Evolutionary conservation across 164 flowering plant genomes (phyloP).

Genomic region (Chloranthus sessilifolius): DNA sequence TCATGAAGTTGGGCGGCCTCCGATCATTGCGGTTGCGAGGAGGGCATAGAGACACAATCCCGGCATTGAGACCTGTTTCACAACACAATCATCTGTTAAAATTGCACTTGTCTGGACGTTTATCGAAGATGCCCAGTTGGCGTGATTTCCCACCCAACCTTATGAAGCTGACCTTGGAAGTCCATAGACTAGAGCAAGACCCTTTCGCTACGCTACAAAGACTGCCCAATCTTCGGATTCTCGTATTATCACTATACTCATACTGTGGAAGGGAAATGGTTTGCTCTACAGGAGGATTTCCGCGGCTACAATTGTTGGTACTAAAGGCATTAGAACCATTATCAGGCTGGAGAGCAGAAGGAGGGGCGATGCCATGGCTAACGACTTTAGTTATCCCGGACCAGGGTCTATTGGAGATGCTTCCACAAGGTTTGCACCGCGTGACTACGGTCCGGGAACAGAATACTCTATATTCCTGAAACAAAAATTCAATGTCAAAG

Average conservation of each 20-base stretch:
- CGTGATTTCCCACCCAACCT: not conserved
- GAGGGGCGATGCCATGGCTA: not conserved
- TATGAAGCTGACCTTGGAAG: not conserved
- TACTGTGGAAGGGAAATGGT: constrained; percentile 9
- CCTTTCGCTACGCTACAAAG: not conserved
- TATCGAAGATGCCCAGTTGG: not conserved
- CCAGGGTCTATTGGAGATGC: constrained; percentile 17
- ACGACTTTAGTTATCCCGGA: not conserved
- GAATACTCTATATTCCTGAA: no score
- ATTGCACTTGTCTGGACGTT: not conserved
- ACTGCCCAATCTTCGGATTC: not conserved
- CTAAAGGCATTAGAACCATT: not conserved
- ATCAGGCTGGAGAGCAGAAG: not conserved
- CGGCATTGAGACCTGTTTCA: not conserved
- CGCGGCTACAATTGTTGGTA: not conserved
- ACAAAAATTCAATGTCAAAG: no score
- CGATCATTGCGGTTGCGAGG: not conserved
- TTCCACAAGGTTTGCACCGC: constrained; percentile 24
- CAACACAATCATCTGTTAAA: not conserved
- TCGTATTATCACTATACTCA: not conserved
- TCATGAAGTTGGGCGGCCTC: not conserved
- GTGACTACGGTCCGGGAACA: no score
- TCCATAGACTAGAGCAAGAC: not conserved
- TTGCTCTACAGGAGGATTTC: not conserved
- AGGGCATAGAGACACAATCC: not conserved